Base-by-base conservation (phyloP, 805 yeast genomes). In the Myxozyma vanderwaltii region DNA sequence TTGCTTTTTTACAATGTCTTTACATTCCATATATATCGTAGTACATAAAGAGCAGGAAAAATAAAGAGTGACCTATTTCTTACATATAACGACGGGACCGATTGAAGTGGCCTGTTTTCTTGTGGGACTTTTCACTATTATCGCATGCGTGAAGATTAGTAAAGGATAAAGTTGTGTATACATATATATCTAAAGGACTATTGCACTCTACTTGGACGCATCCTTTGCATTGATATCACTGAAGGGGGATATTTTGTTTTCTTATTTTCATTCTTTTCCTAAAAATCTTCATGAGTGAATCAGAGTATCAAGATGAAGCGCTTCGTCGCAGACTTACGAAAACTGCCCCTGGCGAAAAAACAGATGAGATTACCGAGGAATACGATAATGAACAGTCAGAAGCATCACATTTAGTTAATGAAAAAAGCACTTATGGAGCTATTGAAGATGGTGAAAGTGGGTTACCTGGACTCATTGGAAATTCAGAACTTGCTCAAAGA, bases 361-460 rank as follows among this genome's bases (percentile, higher is more conserved):
- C n/a, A n/a, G n/a, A n/a, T n/a, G n/a, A n/a, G n/a, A n/a, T n/a
- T n/a, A n/a, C n/a, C n/a, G n/a, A n/a, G n/a, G n/a, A n/a, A n/a
- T n/a, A n/a, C n/a, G 43, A 38, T n/a, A 10, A 17, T 33, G 40
- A 27, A 10, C 23, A 26, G 2, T 27, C 21, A 12, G 52, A 48
- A 13, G 41, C 41, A 12, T 35, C 29, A 7, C 41, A 33, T 1
- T 21, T 15, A 7, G 33, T 19, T 17, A 33, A 23, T 7, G 40
- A 48, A 19, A 36, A 24, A 15, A 48, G 10, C 15, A 29, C 15
- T 21, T 50, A 50, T n/a, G 54, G 54, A n/a, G 46, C 54, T 41
- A 29, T 40, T 35, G 54, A 50, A 8, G 26, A n/a, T 21, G 54
- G 26, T n/a, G n/a, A n/a, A 3, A 38, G 43, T 38, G n/a, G n/a